phyloP scores from a whole-genome alignment of 176 grass and related monocot genomes.

The Rhynchospora pubera region DNA sequence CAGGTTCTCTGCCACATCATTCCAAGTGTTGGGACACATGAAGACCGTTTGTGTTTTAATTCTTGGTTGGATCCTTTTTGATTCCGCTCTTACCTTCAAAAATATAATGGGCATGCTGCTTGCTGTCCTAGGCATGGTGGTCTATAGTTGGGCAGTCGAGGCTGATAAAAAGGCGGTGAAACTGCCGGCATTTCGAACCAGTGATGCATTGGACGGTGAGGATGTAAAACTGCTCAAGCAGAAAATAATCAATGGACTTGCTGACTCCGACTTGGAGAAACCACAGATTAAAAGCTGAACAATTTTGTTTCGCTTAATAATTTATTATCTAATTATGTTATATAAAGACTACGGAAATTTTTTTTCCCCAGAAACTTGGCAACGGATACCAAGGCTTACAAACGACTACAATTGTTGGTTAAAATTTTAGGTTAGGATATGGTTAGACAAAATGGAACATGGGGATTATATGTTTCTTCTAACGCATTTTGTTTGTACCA shows the following conservation, averaged over 20 bases:
- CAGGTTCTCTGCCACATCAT: conserved; percentile 80
- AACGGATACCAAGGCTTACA: no score
- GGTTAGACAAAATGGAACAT: neutral
- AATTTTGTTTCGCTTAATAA: conserved; percentile 34
- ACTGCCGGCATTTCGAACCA: conserved; percentile 26
- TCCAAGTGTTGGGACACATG: conserved; percentile 92
- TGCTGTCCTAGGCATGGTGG: conserved; percentile 81
- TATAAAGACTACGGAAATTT: no score
- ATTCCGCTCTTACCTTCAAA: conserved; percentile 75
- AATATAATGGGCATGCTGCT: conserved; percentile 84
- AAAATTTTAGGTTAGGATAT: conserved; percentile 1
- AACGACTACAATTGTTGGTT: neutral
- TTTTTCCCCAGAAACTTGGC: no score
- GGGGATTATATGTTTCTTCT: no score
- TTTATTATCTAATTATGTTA: no score
- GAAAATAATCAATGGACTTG: conserved; percentile 34
- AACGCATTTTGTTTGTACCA: no score
- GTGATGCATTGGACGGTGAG: conserved; percentile 45
- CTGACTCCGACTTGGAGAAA: conserved; percentile 40
- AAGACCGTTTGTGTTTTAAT: conserved; percentile 80
- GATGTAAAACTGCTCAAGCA: conserved; percentile 60
- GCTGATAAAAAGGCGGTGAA: conserved; percentile 39
- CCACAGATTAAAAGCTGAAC: conserved; percentile 45
- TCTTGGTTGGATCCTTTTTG: conserved; percentile 82
- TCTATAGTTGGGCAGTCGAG: conserved; percentile 86